Evolutionary conservation across 257 asterid genomes (phyloP).

Genomic region (Solanum infundibuliforme): DNA sequence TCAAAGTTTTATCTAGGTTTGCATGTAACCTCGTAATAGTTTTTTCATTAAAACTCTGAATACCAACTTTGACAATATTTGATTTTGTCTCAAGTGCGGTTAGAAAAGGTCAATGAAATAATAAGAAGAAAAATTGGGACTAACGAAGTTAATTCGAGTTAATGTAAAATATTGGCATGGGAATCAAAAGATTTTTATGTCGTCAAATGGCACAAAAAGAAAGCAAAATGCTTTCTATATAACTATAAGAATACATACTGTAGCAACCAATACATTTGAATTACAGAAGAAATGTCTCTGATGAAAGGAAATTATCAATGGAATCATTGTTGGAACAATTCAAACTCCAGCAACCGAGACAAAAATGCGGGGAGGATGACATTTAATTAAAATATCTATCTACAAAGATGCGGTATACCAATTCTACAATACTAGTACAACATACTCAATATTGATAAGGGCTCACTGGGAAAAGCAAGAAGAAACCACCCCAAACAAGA

Average conservation of each 20-base stretch:
- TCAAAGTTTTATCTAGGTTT: neutral
- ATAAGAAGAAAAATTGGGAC: neutral
- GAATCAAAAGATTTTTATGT: neutral
- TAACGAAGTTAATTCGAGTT: neutral
- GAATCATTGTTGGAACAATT: conserved; percentile 15
- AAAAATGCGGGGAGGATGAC: conserved; percentile 16
- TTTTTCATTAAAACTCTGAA: neutral
- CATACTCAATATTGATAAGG: conserved; percentile 28
- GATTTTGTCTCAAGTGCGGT: neutral
- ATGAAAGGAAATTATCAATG: conserved; percentile 1
- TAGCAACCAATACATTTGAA: neutral
- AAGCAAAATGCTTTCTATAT: neutral
- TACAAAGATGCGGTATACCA: conserved; percentile 38
- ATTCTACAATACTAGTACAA: conserved; percentile 33
- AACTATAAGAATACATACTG: neutral
- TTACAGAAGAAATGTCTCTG: neutral
- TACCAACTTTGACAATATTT: neutral
- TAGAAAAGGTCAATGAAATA: neutral
- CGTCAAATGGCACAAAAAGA: neutral
- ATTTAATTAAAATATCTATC: conserved; percentile 37
- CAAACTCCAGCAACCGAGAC: conserved; percentile 32
- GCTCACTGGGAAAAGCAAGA: conserved; percentile 28
- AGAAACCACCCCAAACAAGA: conserved; percentile 37
- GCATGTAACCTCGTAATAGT: neutral
- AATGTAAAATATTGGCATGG: neutral